Base-by-base conservation (phyloP, 2,329 filamentous ascomycete species). In the Verticillium alfalfae region DNA sequence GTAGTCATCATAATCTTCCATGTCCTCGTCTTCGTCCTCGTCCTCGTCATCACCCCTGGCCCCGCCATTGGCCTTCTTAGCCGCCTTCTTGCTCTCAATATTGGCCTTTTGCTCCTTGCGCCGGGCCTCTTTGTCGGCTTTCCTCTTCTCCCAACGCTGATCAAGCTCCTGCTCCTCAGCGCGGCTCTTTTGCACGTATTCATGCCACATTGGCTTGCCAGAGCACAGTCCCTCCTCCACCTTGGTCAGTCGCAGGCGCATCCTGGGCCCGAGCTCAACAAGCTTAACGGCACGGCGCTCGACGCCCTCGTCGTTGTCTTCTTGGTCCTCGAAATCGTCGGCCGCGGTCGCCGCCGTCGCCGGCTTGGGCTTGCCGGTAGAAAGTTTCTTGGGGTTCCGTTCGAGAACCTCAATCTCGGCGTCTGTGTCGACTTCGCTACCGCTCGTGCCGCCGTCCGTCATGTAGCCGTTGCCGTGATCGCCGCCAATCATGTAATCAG, bases 131-230 rank as follows among this genome's bases (percentile, higher is more conserved):
- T 96, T 97, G 73, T 95, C 91, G 69, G 88, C 86, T 62, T 85
- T 84, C 70, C 86, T 84, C 76, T 89, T 79, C 67, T 93, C 89
- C 91, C 95, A 98, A 67, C 86, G 84, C 78, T 88, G 86, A 68
- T 98, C 93, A 68, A 97, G 77, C 66, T 90, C 86, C 71, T 88
- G 85, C 61, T 92, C 79, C 74, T 99, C 93, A 18, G 86, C 84
- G 68, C 87, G 87, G 7, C 86, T 87, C 82, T 99, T 99, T 72
- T 89, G 86, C 60, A 98, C 88, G 72, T 92, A 96, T 72, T 97
- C 93, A 75, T 99, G 95, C 95, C 95, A 99, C 90, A 99, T 91
- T 61, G 97, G 85, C 73, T 92, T 95, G 58, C 95, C 95, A 34
- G 85, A 84, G 70, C 93, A 97, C 7, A 98, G 77, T 1, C 94